A percentile compares a stretch with the other conserved stretches of the same genome.
Evolutionary conservation across 345 rosid genomes (phyloP).

Genomic region (Orychophragmus violaceus): DNA sequence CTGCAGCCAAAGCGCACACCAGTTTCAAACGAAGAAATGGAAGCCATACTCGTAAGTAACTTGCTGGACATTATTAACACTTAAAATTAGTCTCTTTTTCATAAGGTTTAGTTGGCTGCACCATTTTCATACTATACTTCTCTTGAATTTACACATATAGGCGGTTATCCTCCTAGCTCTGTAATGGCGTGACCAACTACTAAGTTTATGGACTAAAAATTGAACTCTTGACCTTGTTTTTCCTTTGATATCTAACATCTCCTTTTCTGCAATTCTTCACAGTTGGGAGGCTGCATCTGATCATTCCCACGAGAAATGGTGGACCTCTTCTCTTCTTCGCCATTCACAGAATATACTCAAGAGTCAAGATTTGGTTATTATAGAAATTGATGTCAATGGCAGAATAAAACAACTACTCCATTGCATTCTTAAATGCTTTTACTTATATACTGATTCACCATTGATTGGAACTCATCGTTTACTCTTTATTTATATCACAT

Average conservation of each 20-base stretch:
- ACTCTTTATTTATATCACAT: slow-evolving; percentile 1
- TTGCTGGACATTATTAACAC: neutral
- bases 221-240: neutral
- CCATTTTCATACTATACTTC: neutral
- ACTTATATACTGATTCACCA: neutral
- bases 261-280: slow-evolving; percentile 7
- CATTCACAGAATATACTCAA: slow-evolving; percentile 18
- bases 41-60: slow-evolving; percentile 64
- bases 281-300: slow-evolving; percentile 76
- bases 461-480: slow-evolving; percentile 21
- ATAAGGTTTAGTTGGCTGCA: neutral
- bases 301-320: slow-evolving; percentile 16
- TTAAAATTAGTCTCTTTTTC: neutral
- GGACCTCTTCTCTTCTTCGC: neutral
- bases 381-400: neutral
- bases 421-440: neutral
- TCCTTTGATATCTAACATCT: neutral
- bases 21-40: slow-evolving; percentile 73
- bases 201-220: neutral
- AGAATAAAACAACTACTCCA: neutral
- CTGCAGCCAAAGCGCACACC: slow-evolving; percentile 81
- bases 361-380: slow-evolving; percentile 11
- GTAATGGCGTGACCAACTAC: neutral
- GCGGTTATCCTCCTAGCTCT: neutral
- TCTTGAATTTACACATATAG: neutral